Conservation (phyloP, 208 protist genomes). For the Crithidia bombi region DNA sequence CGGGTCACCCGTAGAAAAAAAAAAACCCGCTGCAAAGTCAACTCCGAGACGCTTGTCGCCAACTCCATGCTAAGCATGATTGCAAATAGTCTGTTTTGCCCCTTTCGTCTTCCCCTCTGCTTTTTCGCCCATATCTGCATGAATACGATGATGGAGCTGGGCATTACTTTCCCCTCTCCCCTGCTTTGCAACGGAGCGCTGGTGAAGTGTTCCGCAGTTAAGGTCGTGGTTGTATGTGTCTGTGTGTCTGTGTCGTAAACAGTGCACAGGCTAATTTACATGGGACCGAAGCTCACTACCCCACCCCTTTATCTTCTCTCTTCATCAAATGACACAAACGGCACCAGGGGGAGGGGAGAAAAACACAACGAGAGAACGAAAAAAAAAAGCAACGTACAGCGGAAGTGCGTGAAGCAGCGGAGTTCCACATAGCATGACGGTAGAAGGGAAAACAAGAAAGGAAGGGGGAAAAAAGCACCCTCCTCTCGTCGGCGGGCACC, state of each 20-base stretch:
- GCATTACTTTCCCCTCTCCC: no score
- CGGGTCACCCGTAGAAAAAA: no score
- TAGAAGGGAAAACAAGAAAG: neutral
- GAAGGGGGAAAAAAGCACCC: neutral
- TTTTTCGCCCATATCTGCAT: neutral
- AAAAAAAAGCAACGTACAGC: neutral
- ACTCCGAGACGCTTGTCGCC: no score
- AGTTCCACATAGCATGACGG: neutral
- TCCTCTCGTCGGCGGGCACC: neutral
- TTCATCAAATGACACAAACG: neutral
- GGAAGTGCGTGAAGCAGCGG: no score
- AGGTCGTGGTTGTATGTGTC: no score
- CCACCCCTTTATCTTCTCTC: no score
- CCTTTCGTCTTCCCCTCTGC: neutral
- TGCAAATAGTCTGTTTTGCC: neutral
- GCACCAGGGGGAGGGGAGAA: neutral
- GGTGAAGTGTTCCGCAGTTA: no score
- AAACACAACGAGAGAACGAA: neutral
- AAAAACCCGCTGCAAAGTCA: no score
- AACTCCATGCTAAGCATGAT: no score
- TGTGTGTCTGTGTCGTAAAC: neutral
- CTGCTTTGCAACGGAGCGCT: no score
- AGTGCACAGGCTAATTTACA: conserved; percentile 7
- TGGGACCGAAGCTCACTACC: no score
- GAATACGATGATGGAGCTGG: no score